Evolutionary conservation across 768 basidiomycete species (phyloP).

Genomic region (Collybia sp.): DNA sequence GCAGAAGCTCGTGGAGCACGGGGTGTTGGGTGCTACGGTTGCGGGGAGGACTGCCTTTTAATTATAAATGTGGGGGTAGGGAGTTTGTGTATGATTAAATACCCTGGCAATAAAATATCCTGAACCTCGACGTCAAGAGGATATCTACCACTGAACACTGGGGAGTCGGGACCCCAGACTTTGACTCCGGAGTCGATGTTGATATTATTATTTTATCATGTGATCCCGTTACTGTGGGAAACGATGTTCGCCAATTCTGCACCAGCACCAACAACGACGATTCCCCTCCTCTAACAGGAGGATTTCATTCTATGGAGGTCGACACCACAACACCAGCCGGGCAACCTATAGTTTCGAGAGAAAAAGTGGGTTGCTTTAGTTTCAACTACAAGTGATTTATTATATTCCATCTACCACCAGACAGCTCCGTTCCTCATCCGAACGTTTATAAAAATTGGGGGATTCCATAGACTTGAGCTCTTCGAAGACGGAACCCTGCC

Average conservation of each 20-base stretch:
- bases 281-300: too few relatives aligned
- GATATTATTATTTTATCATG: too few relatives aligned
- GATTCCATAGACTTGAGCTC: constrained; percentile 66
- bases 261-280: too few relatives aligned
- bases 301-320: constrained; percentile 19
- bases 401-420: constrained; percentile 26
- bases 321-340: constrained; percentile 39
- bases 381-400: not conserved
- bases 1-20: constrained; percentile 19
- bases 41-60: constrained; percentile 18
- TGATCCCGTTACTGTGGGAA: too few relatives aligned
- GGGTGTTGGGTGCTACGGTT: constrained; percentile 17
- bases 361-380: constrained; percentile 37
- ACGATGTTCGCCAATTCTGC: too few relatives aligned
- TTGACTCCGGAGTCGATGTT: too few relatives aligned
- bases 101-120: too few relatives aligned
- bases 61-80: too few relatives aligned
- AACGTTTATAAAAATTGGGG: constrained; percentile 77
- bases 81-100: too few relatives aligned
- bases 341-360: constrained; percentile 46
- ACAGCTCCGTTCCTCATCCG: constrained; percentile 80
- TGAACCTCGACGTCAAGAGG: too few relatives aligned
- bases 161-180: too few relatives aligned
- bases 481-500: constrained; percentile 79
- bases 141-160: too few relatives aligned